phyloP scores from a whole-genome alignment of 2,329 filamentous ascomycete genomes.

The Thermothelomyces thermophilus region DNA sequence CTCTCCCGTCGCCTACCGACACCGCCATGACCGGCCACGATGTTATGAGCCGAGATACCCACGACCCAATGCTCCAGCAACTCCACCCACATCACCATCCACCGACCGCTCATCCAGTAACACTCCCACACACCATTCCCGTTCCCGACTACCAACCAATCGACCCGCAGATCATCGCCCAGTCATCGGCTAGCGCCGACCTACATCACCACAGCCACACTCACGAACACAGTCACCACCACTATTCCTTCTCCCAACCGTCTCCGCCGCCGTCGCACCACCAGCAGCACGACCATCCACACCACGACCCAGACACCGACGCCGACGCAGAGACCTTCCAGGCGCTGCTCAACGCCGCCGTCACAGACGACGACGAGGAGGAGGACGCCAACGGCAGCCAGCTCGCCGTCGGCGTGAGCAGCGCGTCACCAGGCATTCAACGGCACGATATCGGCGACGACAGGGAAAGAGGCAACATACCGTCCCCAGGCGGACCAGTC shows the following conservation, averaged over 20 bases:
- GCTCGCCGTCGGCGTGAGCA: neutral
- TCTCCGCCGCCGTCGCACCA: constrained; percentile 30
- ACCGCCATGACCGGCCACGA: constrained; percentile 26
- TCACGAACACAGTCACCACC: constrained; percentile 27
- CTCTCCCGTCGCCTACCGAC: constrained; percentile 24
- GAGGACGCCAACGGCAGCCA: constrained; percentile 18
- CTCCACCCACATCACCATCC: constrained; percentile 32
- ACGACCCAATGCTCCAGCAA: constrained; percentile 30
- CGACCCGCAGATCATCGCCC: constrained; percentile 53
- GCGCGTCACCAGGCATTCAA: no score
- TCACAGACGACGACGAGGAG: constrained; percentile 31
- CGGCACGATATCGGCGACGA: no score
- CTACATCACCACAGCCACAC: constrained; percentile 16
- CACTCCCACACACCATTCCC: constrained; percentile 25
- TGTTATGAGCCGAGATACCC: constrained; percentile 18
- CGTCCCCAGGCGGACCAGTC: no score
- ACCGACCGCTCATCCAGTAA: constrained; percentile 17
- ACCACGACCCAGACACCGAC: constrained; percentile 39
- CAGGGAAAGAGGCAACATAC: no score
- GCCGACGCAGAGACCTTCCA: constrained; percentile 42
- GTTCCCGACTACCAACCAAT: constrained; percentile 46
- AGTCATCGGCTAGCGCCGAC: constrained; percentile 18
- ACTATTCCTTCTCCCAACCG: constrained; percentile 23
- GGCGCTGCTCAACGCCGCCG: constrained; percentile 45
- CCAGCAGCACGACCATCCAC: constrained; percentile 25